Base-by-base conservation (phyloP, 2,329 filamentous ascomycete genomes). In the Monosporascus sp. region DNA sequence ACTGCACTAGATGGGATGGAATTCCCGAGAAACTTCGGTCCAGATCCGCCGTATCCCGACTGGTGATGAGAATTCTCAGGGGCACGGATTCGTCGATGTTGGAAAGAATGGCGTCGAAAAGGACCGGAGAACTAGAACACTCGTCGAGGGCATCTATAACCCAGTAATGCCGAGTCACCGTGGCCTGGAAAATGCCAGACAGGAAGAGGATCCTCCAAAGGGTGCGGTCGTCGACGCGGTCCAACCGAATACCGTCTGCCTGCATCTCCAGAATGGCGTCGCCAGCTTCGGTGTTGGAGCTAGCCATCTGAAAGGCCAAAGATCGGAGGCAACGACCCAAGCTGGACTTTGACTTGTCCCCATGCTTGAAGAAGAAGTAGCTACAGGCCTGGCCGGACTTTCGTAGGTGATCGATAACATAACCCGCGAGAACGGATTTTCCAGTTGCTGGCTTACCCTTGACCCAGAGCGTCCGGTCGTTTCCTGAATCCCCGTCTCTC, bases 111-210 rank as follows among this genome's bases (percentile, higher is more conserved):
- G 4, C 22, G 22, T 57, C 2, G 58, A 64, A 4, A 70, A 20
- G 0, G 63, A 63, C 58, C 63, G 64, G 1, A 53, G 37, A 27
- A 64, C 61, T 24, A 62, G 60, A 3, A 58, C 65, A 67, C 43
- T 70, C 68, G 40, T 70, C 68, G 17, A 70, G 37, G 1, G 64
- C 64, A 41, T 70, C 68, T 22, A 71, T 64, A 5, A 70, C 56
- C 66, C 66, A 70, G 49, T 70, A 65, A 0, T 60, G 58, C 16
- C 41, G 51, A n/a, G 52, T 54, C 1, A 65, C 52, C 22, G 48
- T 55, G 2, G 55, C 22, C 35, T 59, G 64, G 6, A 64, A 52
- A 6, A 70, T 60, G 0, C 59, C 60, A 2, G 57, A 50, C 2
- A 61, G 26, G 16, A 62, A 63, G 1, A 68, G 16, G 9, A 58